phyloP scores from a whole-genome alignment of 495 filamentous ascomycete species.

The Cercophora samala region DNA sequence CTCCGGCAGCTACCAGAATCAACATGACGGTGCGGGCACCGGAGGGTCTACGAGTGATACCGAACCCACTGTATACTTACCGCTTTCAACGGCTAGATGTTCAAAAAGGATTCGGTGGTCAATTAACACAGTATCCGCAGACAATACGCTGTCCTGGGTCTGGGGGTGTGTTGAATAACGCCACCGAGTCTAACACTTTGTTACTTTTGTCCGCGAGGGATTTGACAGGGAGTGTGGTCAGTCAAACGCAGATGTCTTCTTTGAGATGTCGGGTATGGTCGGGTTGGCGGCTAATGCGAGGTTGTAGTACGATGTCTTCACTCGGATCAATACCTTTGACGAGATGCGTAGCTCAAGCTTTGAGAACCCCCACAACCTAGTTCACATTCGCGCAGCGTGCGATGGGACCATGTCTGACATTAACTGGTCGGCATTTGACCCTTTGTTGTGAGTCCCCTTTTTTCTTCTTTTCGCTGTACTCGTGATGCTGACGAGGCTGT shows the following conservation, averaged over 20 bases:
- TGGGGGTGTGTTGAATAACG: conserved; percentile 20
- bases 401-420: conserved; percentile 31
- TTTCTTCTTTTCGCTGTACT: not conserved
- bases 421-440: conserved; percentile 36
- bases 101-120: conserved; percentile 26
- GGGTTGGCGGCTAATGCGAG: conserved; percentile 10
- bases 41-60: conserved; percentile 24
- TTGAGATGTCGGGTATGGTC: not conserved
- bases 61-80: conserved; percentile 41
- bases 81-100: conserved; percentile 32
- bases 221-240: conserved; percentile 34
- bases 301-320: conserved; percentile 39
- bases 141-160: conserved; percentile 28
- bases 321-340: conserved; percentile 26
- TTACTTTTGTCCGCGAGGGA: conserved; percentile 17
- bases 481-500: not conserved
- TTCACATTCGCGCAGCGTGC: conserved; percentile 36
- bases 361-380: conserved; percentile 36
- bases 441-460: conserved; percentile 35
- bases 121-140: conserved; percentile 16
- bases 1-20: conserved; percentile 24
- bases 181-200: conserved; percentile 24
- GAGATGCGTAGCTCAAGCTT: conserved; percentile 31
- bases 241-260: conserved; percentile 6
- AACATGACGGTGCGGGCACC: conserved; percentile 38